Evolutionary conservation across 2,329 filamentous ascomycete genomes (phyloP).

Genomic region (Diaporthe eres): DNA sequence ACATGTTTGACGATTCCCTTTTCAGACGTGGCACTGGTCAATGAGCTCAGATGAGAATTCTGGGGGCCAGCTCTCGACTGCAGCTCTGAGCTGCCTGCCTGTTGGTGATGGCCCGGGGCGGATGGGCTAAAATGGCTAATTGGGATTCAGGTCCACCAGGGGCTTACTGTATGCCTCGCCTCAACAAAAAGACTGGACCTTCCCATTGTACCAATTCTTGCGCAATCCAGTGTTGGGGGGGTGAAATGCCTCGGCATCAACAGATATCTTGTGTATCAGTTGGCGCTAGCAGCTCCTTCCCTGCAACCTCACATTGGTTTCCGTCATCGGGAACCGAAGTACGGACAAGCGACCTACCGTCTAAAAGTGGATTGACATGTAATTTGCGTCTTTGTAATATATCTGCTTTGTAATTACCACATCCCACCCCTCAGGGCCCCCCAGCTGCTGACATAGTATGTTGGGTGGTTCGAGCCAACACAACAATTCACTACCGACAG

Average conservation of each 20-base stretch:
- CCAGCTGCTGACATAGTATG: neutral
- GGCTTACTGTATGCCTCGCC: too few species aligned
- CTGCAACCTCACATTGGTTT: neutral
- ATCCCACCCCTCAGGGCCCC: too few species aligned
- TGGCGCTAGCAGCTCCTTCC: neutral
- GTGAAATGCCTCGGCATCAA: too few species aligned
- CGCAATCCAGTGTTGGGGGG: too few species aligned
- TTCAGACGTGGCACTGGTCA: neutral
- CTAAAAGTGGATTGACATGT: neutral
- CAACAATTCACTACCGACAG: neutral
- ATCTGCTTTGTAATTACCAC: neutral
- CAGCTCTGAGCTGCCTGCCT: neutral
- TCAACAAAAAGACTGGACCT: too few species aligned
- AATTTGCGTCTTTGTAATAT: neutral
- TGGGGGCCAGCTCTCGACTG: neutral
- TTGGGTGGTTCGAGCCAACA: neutral
- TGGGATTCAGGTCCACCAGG: too few species aligned
- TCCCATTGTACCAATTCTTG: neutral
- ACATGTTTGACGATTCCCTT: neutral
- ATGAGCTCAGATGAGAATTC: neutral
- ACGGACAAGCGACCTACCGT: too few species aligned
- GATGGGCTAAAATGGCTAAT: neutral
- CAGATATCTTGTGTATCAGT: neutral
- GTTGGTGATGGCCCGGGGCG: neutral
- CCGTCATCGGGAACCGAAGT: too few species aligned